Conservation (phyloP, 2,329 filamentous ascomycete genomes). For the Huntiella omanensis region DNA sequence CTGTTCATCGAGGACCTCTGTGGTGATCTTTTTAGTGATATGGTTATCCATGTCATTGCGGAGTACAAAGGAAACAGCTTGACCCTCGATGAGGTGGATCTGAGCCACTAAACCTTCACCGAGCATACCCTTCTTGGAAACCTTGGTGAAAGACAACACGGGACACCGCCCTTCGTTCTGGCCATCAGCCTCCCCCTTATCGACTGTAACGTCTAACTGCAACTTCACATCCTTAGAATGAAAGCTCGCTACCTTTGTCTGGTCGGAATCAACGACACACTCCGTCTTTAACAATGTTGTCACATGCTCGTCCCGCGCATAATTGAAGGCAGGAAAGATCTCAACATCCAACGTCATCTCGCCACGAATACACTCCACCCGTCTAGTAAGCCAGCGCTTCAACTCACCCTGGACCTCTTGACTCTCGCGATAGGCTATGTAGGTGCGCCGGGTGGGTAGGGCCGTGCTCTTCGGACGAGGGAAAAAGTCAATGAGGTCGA, state of each 20-base stretch:
- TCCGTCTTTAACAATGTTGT: constrained; percentile 33
- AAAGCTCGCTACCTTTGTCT: constrained; percentile 45
- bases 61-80: constrained; percentile 50
- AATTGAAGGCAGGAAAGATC: constrained; percentile 55
- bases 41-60: constrained; percentile 42
- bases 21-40: constrained; percentile 38
- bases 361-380: constrained; percentile 56
- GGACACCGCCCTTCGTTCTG: constrained; percentile 26
- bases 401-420: constrained; percentile 38
- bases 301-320: constrained; percentile 43
- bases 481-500: constrained; percentile 59
- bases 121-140: constrained; percentile 29
- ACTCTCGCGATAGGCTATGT: constrained; percentile 34
- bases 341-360: constrained; percentile 44
- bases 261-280: constrained; percentile 20
- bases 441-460: constrained; percentile 29
- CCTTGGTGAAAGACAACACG: constrained; percentile 34
- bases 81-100: constrained; percentile 43
- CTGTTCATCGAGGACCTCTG: constrained; percentile 36
- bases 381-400: constrained; percentile 51
- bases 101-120: constrained; percentile 44
- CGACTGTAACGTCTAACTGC: constrained; percentile 49
- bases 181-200: constrained; percentile 31
- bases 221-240: constrained; percentile 38
- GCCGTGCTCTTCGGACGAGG: constrained; percentile 44